phyloP scores from a whole-genome alignment of 2,329 filamentous ascomycete genomes.

The Rhinocladiella similis region DNA sequence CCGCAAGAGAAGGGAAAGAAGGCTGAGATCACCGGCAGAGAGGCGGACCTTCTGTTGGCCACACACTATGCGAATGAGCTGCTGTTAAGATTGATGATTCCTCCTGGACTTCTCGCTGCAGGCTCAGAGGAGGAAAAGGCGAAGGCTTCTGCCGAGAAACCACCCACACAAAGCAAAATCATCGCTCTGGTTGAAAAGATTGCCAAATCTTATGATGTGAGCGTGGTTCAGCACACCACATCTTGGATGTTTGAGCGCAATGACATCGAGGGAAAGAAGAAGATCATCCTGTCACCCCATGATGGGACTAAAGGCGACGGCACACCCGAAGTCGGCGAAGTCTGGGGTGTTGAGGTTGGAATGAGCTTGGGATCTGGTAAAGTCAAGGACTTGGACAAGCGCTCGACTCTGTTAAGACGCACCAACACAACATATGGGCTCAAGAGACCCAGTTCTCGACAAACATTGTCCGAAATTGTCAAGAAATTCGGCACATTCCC shows the following conservation, averaged over 20 bases:
- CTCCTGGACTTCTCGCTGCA: slow-evolving; percentile 78
- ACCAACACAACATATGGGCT: slow-evolving; percentile 88
- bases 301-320: slow-evolving; percentile 92
- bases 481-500: slow-evolving; percentile 98
- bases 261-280: slow-evolving; percentile 97
- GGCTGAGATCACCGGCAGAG: slow-evolving; percentile 69
- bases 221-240: slow-evolving; percentile 94
- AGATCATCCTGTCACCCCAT: slow-evolving; percentile 81
- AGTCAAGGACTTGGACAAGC: slow-evolving; percentile 86
- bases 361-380: slow-evolving; percentile 89
- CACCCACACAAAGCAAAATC: slow-evolving; percentile 83
- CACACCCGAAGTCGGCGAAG: slow-evolving; percentile 81
- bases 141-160: slow-evolving; percentile 79
- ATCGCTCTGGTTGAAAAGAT: slow-evolving; percentile 87
- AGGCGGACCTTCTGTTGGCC: slow-evolving; percentile 84
- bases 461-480: slow-evolving; percentile 89
- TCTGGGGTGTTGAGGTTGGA: slow-evolving; percentile 97
- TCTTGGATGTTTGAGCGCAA: slow-evolving; percentile 96
- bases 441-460: slow-evolving; percentile 90
- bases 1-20: slow-evolving; percentile 60
- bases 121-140: slow-evolving; percentile 94
- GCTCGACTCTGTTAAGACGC: slow-evolving; percentile 88
- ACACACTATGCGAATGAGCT: slow-evolving; percentile 96
- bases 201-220: slow-evolving; percentile 85
- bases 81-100: slow-evolving; percentile 84